Percentiles rank a stretch among this genome's conserved stretches.
phyloP scores from a whole-genome alignment of 1,139 yeast genomes.

The Kodamaea derodonti region DNA sequence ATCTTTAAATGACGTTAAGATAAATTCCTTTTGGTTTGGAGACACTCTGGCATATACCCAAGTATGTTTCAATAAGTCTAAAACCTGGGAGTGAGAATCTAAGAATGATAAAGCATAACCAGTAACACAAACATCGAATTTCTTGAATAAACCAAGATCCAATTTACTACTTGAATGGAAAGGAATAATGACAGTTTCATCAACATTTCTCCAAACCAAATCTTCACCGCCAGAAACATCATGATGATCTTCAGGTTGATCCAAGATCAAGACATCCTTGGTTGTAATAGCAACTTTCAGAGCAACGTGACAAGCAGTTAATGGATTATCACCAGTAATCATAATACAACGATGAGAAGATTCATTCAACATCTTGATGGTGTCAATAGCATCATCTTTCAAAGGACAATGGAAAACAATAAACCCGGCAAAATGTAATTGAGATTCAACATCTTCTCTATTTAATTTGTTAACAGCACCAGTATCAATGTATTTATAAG shows the following conservation, averaged over 20 bases:
- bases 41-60: slow-evolving; percentile 99
- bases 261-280: slow-evolving; percentile 76
- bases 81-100: slow-evolving; percentile 60
- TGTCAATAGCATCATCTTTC: slow-evolving; percentile 86
- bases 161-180: slow-evolving; percentile 59
- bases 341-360: slow-evolving; percentile 92
- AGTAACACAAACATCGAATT: slow-evolving; percentile 85
- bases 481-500: slow-evolving; percentile 68
- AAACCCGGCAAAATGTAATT: slow-evolving; percentile 82
- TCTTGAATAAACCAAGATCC: slow-evolving; percentile 55
- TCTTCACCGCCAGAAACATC: slow-evolving; percentile 48
- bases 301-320: slow-evolving; percentile 98
- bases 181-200: slow-evolving; percentile 71
- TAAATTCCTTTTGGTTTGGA: slow-evolving; percentile 90
- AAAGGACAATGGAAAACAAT: slow-evolving; percentile 96
- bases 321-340: slow-evolving; percentile 99
- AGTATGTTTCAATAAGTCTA: slow-evolving; percentile 74
- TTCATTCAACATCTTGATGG: slow-evolving; percentile 88
- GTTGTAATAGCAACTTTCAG: slow-evolving; percentile 86
- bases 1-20: slow-evolving; percentile 76
- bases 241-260: slow-evolving; percentile 72
- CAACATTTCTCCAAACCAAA: slow-evolving; percentile 82
- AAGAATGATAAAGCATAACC: slow-evolving; percentile 82
- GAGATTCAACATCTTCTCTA: slow-evolving; percentile 74
- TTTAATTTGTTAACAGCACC: slow-evolving; percentile 51